Evolutionary conservation across 2,329 filamentous ascomycete species (phyloP), one percentile per base, ranked within the genome.

Genomic region (Fusarium tjaetaba): DNA sequence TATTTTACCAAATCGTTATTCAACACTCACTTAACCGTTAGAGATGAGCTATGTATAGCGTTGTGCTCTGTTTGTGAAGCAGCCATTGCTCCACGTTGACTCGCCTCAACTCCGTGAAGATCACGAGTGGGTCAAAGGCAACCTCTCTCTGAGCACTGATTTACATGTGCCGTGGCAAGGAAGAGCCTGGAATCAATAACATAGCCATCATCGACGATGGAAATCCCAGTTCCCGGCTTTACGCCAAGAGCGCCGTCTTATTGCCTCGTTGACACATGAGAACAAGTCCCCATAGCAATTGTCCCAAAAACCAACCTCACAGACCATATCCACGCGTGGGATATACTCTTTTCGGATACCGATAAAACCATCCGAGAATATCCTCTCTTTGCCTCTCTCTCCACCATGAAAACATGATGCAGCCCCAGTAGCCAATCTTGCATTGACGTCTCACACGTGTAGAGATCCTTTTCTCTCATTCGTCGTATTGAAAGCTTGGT

Each of bases 351-450:
- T 65, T 52, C 30, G 39, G 58, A 53, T 55, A 65, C 65, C 39
- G 45, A 70, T 32, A 34, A 5, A 34, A 8, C n/a, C 45, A 18
- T n/a, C 42, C 56, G 55, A 46, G 46, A 68, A 65, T 16, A 42
- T 9, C 46, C 42, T 42, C 42, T 53, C 34, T 16, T 22, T 46
- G 32, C 20, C 51, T 53, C 34, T 22, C 24, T 34, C 10, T 36
- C 39, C 30, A 18, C 11, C 11, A 28, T 22, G 14, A 28, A 30
- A 34, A 20, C 41, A 34, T 51, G 3, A 51, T 38, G 26, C n/a
- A n/a, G 48, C 61, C 46, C 72, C 70, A 65, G 67, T 68, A 77
- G 67, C 75, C 75, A 77, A 77, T 77, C 73, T 77, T 43, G 61
- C 59, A 62, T 65, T 43, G 53, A 71, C 30, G 38, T 60, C 55